phyloP scores from a whole-genome alignment of 164 flowering plant genomes.

The Piper betle region DNA sequence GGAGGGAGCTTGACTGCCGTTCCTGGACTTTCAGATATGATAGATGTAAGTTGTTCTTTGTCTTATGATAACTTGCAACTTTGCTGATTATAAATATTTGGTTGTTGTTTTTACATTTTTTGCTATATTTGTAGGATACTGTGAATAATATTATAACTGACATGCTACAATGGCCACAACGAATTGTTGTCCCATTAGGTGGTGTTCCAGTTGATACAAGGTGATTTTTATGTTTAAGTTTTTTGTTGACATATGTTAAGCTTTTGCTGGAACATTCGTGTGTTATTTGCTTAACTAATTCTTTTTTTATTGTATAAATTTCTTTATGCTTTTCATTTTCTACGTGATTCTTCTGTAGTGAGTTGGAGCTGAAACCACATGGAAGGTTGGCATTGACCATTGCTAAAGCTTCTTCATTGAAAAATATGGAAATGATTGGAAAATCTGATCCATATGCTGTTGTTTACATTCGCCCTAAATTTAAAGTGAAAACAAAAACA shows the following conservation, averaged over 20 bases:
- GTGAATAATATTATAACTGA: slow-evolving; percentile 82
- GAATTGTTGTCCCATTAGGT: slow-evolving; percentile 95
- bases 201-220: slow-evolving; percentile 77
- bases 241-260: too few species aligned
- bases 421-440: slow-evolving; percentile 97
- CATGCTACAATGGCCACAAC: slow-evolving; percentile 98
- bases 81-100: not conserved
- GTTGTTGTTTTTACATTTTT: too few species aligned
- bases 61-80: not conserved
- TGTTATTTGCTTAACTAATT: too few species aligned
- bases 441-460: slow-evolving; percentile 95
- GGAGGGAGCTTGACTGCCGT: slow-evolving; percentile 97
- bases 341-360: slow-evolving; percentile 41
- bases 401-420: slow-evolving; percentile 66
- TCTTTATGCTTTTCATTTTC: too few species aligned
- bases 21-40: slow-evolving; percentile 98
- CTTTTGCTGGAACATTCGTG: too few species aligned
- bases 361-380: slow-evolving; percentile 92
- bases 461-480: slow-evolving; percentile 62
- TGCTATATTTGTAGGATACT: slow-evolving; percentile 46
- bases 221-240: slow-evolving; percentile 18
- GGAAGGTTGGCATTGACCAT: slow-evolving; percentile 60
- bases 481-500: slow-evolving; percentile 70
- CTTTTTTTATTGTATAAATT: too few species aligned
- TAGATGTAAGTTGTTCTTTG: slow-evolving; percentile 53